Evolutionary conservation across 2,329 filamentous ascomycete species (phyloP).

Genomic region (Aspergillus sp.): DNA sequence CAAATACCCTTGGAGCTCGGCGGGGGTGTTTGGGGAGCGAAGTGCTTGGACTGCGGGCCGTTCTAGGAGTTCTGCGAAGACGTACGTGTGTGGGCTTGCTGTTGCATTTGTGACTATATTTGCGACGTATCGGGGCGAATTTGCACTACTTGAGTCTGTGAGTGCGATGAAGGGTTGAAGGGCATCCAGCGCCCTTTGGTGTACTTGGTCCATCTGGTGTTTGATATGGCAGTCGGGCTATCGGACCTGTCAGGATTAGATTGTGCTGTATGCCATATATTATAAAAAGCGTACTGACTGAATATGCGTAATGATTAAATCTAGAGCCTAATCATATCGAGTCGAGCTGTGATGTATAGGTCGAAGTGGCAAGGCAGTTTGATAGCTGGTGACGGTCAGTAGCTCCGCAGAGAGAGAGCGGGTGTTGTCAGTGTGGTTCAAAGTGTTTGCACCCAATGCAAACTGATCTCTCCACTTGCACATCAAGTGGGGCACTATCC

Average conservation of each 20-base stretch:
- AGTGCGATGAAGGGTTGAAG: slow-evolving; percentile 85
- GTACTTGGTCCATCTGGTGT: slow-evolving; percentile 45
- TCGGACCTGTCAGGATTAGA: not conserved
- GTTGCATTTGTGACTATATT: slow-evolving; percentile 87
- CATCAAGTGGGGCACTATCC: not conserved
- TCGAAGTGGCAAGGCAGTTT: not conserved
- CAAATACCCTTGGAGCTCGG: slow-evolving; percentile 65
- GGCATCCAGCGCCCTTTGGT: slow-evolving; percentile 57
- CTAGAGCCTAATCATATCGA: not conserved
- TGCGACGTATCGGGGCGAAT: slow-evolving; percentile 77
- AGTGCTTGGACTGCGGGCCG: slow-evolving; percentile 77
- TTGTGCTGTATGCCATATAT: not conserved
- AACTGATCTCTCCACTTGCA: slow-evolving; percentile 10
- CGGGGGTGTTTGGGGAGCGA: slow-evolving; percentile 49
- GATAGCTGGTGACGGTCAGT: slow-evolving; percentile 1
- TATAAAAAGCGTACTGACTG: not conserved
- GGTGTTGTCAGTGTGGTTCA: not conserved
- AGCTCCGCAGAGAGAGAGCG: not conserved
- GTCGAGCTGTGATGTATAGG: not conserved
- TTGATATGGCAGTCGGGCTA: not conserved
- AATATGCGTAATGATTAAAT: no score
- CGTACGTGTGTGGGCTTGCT: slow-evolving; percentile 82
- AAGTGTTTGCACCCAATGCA: slow-evolving; percentile 23
- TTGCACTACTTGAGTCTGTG: slow-evolving; percentile 70
- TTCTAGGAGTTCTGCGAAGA: slow-evolving; percentile 91